Percentiles rank a stretch among this genome's conserved stretches.
Evolutionary conservation across 805 yeast genomes (phyloP).

Genomic region (Teunomyces kruisii): DNA sequence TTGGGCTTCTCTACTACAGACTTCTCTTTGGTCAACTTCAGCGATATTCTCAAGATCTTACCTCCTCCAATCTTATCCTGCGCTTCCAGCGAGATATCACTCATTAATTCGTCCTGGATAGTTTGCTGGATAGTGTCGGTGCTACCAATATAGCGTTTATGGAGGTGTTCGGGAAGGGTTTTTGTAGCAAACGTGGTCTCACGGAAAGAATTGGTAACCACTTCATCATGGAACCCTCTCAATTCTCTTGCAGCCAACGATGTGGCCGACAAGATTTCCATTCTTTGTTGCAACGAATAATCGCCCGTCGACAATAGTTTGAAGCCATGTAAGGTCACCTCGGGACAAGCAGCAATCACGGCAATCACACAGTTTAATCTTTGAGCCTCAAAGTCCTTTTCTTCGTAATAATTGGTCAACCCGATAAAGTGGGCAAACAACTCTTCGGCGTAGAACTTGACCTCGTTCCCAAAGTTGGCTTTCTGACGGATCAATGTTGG

Average conservation of each 20-base stretch:
- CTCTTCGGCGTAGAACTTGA: slow-evolving; percentile 55
- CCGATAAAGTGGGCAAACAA: slow-evolving; percentile 53
- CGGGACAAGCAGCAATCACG: slow-evolving; percentile 51
- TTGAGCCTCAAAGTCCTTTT: slow-evolving; percentile 60
- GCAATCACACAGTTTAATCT: slow-evolving; percentile 66
- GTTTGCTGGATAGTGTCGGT: slow-evolving; percentile 15
- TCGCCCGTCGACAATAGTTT: slow-evolving; percentile 65
- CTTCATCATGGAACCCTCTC: slow-evolving; percentile 56
- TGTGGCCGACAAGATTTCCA: slow-evolving; percentile 64
- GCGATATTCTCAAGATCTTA: slow-evolving; percentile 43
- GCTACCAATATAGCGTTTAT: slow-evolving; percentile 36
- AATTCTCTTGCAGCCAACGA: slow-evolving; percentile 75
- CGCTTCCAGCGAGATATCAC: slow-evolving; percentile 28
- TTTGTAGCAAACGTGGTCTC: slow-evolving; percentile 35
- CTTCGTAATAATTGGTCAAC: slow-evolving; percentile 56
- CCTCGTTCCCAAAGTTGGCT: slow-evolving; percentile 56
- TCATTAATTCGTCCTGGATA: slow-evolving; percentile 36
- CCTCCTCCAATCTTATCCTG: slow-evolving; percentile 38
- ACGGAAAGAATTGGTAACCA: slow-evolving; percentile 35
- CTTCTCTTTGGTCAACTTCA: slow-evolving; percentile 21
- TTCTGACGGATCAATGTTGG: slow-evolving; percentile 68
- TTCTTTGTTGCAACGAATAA: slow-evolving; percentile 75
- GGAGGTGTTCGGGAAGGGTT: slow-evolving; percentile 48
- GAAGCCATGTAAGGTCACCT: slow-evolving; percentile 45
- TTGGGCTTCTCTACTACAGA: slow-evolving; percentile 14